A percentile compares a stretch with the other conserved stretches of the same genome.
These are phyloP conservation scores for Cytospora piceicola DNA, from an alignment of 2,329 filamentous ascomycete species.

Conservation along the genomic window DNA sequence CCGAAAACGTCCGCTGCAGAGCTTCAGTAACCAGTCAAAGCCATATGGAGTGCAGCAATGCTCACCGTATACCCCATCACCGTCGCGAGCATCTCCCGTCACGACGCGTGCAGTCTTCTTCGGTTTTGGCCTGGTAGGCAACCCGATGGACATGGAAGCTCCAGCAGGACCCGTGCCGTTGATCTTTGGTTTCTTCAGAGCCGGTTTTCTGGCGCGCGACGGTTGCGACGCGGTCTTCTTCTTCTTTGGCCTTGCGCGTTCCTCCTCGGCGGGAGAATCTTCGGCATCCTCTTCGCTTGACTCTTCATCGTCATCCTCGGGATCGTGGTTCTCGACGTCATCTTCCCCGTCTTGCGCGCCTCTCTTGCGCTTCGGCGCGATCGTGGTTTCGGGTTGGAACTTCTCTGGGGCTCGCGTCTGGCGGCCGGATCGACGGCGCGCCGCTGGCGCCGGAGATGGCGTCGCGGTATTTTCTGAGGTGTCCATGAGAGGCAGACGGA, in stretches of 20 bases:
- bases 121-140: conserved; percentile 60
- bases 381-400: conserved; percentile 58
- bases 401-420: conserved; percentile 64
- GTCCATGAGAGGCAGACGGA: conserved; percentile 54
- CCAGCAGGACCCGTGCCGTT: conserved; percentile 54
- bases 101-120: conserved; percentile 61
- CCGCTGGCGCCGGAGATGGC: conserved; percentile 54
- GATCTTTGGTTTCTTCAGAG: conserved; percentile 66
- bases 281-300: conserved; percentile 42
- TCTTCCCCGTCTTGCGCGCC: conserved; percentile 51
- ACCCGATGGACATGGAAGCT: conserved; percentile 44
- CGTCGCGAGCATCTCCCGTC: conserved; percentile 50
- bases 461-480: conserved; percentile 60
- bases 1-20: conserved; percentile 64
- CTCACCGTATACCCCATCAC: conserved; percentile 61
- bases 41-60: conserved; percentile 28
- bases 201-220: conserved; percentile 57
- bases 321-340: conserved; percentile 51
- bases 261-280: conserved; percentile 52
- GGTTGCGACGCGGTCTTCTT: conserved; percentile 46
- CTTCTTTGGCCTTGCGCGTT: conserved; percentile 42
- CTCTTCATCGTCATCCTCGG: conserved; percentile 40
- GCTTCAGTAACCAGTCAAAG: conserved; percentile 34
- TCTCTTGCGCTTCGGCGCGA: conserved; percentile 62
- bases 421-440: conserved; percentile 70